Evolutionary conservation across 345 rosid genomes (phyloP), one percentile per base, ranked within the genome.

Genomic region (Brassica cretica): DNA sequence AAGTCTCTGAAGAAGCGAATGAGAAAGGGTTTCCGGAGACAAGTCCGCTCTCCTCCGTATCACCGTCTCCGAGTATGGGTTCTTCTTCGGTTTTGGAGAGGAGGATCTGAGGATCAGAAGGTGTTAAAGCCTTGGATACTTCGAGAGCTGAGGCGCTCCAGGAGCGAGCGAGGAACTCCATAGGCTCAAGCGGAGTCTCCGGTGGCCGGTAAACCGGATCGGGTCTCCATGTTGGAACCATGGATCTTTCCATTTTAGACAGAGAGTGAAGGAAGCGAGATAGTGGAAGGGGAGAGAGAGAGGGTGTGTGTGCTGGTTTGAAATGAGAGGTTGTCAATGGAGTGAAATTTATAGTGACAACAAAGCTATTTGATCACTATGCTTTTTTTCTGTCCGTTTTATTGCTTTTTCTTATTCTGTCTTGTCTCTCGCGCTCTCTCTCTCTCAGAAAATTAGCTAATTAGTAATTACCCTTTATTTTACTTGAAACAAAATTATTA

Each of bases 121-220:
- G 93, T 1, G 86, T 83, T 39, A 93, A 80, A 27, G 90, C 96
- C 64, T 87, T 90, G 1, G 97, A 90, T 69, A 96, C 92, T 73
- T 93, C 94, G 3, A 83, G 81, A 8, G 99, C 96, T 2, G 99
- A 96, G 27, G 89, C 81, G 68, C 98, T 96, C 98, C 99, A 96
- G 2, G 99, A 91, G 5, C 98, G 93, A 30, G 99, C 87, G 5
- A 96, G 82, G 73, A 93, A 96, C 87, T 96, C 99, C 99, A 93
- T 96, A 24, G 99, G 92, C 66, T 93, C 98, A 1, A 81, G 81
- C 5, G 97, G 97, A 0, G 97, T 90, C 79, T 96, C 97, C 78
- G 98, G 99, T 15, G 90, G 96, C 21, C 93, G 79, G 90, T 82
- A 91, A 27, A 74, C 77, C 70, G 86, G 79, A 80, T 90, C 96